Conservation (phyloP, 495 filamentous ascomycete species). For the Ascodesmis nigricans region DNA sequence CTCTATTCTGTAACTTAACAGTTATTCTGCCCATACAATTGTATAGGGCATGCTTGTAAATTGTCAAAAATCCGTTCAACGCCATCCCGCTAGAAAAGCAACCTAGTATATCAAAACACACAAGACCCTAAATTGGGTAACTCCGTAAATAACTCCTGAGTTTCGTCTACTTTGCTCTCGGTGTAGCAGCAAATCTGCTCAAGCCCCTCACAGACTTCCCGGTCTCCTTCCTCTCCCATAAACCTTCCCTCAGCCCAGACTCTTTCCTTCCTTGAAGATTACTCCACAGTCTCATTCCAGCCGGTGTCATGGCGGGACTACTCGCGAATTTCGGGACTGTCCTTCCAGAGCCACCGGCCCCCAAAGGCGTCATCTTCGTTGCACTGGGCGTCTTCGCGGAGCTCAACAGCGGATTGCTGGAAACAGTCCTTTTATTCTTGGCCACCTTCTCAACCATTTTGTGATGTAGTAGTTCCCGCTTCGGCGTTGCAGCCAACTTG, state of each 20-base stretch:
- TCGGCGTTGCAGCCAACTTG: conserved; percentile 49
- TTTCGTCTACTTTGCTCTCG: too few relatives aligned
- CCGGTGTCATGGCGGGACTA: conserved; percentile 58
- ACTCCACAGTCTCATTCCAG: conserved; percentile 54
- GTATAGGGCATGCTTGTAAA: too few relatives aligned
- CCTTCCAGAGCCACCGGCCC: conserved; percentile 31
- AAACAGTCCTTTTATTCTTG: conserved; percentile 39
- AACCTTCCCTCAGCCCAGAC: conserved; percentile 10
- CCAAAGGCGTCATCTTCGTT: conserved; percentile 16
- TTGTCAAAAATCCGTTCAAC: too few relatives aligned
- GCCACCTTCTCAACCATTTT: conserved; percentile 74
- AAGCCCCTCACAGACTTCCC: conserved; percentile 5
- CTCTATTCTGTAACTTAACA: too few relatives aligned
- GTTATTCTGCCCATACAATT: too few relatives aligned
- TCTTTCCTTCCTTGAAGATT: conserved; percentile 36
- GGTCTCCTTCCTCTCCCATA: conserved; percentile 23
- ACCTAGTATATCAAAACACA: too few relatives aligned
- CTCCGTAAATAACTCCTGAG: too few relatives aligned
- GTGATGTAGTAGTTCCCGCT: conserved; percentile 65
- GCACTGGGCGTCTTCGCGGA: neutral
- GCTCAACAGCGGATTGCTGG: conserved; percentile 28
- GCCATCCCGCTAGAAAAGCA: too few relatives aligned
- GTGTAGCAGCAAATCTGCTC: conserved; percentile 2
- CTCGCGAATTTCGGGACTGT: conserved; percentile 53
- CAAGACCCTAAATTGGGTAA: too few relatives aligned